phyloP scores from a whole-genome alignment of 23 red algal genomes.

The Gracilaria vermiculophylla region DNA sequence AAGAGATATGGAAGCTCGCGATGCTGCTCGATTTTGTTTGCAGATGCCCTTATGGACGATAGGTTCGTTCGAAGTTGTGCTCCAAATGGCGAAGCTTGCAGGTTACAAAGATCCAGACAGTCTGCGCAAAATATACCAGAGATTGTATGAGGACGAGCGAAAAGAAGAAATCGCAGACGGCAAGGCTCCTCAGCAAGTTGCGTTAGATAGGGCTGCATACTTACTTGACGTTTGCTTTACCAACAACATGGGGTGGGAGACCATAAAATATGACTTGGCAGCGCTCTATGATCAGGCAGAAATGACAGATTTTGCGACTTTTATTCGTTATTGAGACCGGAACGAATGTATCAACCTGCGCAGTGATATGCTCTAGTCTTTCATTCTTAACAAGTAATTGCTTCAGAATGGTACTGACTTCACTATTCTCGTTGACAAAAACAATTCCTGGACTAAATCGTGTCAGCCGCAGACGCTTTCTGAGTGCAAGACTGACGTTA shows the following conservation, averaged over 20 bases:
- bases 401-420: no score
- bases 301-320: constrained; percentile 75
- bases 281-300: constrained; percentile 71
- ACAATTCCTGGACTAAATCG: no score
- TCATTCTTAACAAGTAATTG: no score
- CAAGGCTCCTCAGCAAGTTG: constrained; percentile 83
- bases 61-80: neutral
- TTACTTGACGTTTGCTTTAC: constrained; percentile 69
- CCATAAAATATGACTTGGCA: constrained; percentile 55
- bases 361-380: no score
- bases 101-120: constrained; percentile 67
- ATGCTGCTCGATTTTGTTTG: constrained; percentile 78
- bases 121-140: constrained; percentile 72
- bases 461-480: no score
- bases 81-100: constrained; percentile 59
- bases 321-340: constrained; percentile 71
- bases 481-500: no score
- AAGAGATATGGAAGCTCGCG: constrained; percentile 75
- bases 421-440: no score
- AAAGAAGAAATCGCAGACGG: constrained; percentile 83
- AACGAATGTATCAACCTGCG: no score
- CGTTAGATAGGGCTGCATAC: constrained; percentile 88
- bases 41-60: constrained; percentile 91
- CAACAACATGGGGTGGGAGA: constrained; percentile 54
- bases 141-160: constrained; percentile 81